Conservation (phyloP, 1,139 yeast species). For the Lodderomyces parapsilosis region DNA sequence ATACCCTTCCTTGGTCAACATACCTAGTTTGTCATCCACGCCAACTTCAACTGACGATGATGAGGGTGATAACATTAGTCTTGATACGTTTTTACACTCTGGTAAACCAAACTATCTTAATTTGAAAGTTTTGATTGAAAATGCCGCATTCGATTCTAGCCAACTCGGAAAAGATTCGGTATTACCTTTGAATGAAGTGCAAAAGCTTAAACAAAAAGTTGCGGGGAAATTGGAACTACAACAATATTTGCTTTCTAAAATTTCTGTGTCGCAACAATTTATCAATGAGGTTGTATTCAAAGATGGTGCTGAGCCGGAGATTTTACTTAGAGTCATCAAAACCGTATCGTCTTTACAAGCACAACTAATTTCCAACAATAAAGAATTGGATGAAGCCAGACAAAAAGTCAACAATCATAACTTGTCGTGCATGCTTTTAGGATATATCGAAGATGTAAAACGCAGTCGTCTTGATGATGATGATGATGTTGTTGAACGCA, state of each 20-base stretch:
- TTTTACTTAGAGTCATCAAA: slow-evolving; percentile 33
- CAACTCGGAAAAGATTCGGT: slow-evolving; percentile 37
- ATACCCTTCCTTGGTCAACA: neutral
- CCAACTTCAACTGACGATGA: slow-evolving; percentile 4
- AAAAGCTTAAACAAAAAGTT: slow-evolving; percentile 28
- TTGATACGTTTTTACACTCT: slow-evolving; percentile 21
- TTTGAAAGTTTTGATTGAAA: slow-evolving; percentile 43
- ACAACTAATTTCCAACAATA: slow-evolving; percentile 26
- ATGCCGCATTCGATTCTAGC: slow-evolving; percentile 42
- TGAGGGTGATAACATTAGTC: slow-evolving; percentile 14
- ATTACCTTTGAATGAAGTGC: slow-evolving; percentile 30
- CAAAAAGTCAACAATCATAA: slow-evolving; percentile 38
- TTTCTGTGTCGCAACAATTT: slow-evolving; percentile 36
- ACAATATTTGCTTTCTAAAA: slow-evolving; percentile 32
- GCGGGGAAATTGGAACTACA: slow-evolving; percentile 33
- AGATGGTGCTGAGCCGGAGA: slow-evolving; percentile 24
- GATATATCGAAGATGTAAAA: slow-evolving; percentile 46
- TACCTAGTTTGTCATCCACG: neutral
- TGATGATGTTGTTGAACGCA: neutral
- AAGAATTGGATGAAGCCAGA: slow-evolving; percentile 32
- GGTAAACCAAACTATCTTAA: slow-evolving; percentile 35
- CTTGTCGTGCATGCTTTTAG: slow-evolving; percentile 44
- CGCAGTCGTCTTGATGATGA: slow-evolving; percentile 1
- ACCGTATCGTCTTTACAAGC: slow-evolving; percentile 34
- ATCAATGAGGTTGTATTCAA: slow-evolving; percentile 21